Evolutionary conservation across 306 rosid genomes (phyloP).

Genomic region (Ziziphus jujuba): DNA sequence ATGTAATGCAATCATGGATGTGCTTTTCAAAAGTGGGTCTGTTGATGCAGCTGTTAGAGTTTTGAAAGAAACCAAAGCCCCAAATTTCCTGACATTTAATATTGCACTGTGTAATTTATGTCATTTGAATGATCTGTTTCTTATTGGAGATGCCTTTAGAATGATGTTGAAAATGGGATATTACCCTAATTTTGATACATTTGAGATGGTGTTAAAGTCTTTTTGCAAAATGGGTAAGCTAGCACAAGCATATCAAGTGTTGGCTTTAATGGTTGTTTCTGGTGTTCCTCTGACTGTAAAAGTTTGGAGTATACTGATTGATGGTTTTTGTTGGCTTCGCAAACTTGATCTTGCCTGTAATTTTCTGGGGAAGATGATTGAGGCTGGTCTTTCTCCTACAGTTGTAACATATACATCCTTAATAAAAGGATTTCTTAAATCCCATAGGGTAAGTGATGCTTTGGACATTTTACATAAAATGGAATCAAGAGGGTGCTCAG

Average conservation of each 20-base stretch:
- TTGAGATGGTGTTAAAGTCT: slow-evolving; percentile 47
- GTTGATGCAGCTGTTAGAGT: slow-evolving; percentile 35
- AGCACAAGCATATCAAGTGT: slow-evolving; percentile 45
- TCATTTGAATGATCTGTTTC: slow-evolving; percentile 30
- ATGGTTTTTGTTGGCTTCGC: slow-evolving; percentile 34
- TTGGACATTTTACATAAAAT: slow-evolving; percentile 35
- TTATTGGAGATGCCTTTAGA: slow-evolving; percentile 31
- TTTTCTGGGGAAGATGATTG: slow-evolving; percentile 45
- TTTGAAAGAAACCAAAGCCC: slow-evolving; percentile 31
- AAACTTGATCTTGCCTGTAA: slow-evolving; percentile 41
- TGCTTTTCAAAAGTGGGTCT: slow-evolving; percentile 41
- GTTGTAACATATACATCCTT: slow-evolving; percentile 61
- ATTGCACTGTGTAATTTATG: slow-evolving; percentile 46
- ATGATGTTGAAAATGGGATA: slow-evolving; percentile 40
- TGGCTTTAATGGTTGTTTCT: slow-evolving; percentile 49
- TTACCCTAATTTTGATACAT: slow-evolving; percentile 41
- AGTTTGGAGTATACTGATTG: slow-evolving; percentile 51
- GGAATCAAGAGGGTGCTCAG: slow-evolving; percentile 38
- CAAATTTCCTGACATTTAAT: slow-evolving; percentile 57
- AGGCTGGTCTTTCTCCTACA: slow-evolving; percentile 38
- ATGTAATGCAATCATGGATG: slow-evolving; percentile 53
- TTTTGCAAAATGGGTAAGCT: slow-evolving; percentile 50
- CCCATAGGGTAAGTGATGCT: slow-evolving; percentile 42
- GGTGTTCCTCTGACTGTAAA: slow-evolving; percentile 40
- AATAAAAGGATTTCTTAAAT: slow-evolving; percentile 53